Conservation (phyloP, 192 early-diverging fungal species). For the Backusella westeae region DNA sequence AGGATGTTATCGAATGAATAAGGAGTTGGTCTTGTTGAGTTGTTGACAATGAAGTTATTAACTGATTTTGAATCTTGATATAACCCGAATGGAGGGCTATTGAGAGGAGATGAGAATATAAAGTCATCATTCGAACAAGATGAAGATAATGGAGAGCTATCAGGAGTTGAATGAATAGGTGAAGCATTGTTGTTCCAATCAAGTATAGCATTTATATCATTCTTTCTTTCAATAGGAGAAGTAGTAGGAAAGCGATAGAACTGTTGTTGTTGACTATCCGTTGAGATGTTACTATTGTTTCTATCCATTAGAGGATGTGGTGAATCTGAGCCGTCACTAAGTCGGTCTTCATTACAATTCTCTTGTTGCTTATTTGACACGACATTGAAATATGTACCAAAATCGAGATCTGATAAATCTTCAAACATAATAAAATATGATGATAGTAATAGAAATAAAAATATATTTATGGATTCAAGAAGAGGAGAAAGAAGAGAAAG, state of each 20-base stretch:
- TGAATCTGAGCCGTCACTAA: not conserved
- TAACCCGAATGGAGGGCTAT: not conserved
- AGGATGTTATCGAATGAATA: not conserved
- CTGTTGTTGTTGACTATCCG: not conserved
- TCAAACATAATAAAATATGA: not conserved
- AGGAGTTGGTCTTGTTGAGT: not conserved
- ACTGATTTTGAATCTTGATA: not conserved
- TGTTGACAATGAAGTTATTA: not conserved
- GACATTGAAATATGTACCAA: slow-evolving; percentile 17
- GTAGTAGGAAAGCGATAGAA: not conserved
- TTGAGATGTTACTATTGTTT: not conserved
- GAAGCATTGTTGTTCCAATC: slow-evolving; percentile 3
- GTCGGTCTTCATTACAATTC: slow-evolving; percentile 1
- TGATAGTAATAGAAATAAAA: not conserved
- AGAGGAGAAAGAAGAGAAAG: not conserved
- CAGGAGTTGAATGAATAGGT: slow-evolving; percentile 7
- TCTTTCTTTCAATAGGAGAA: not conserved
- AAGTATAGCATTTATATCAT: not conserved
- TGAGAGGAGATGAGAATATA: not conserved
- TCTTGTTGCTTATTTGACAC: slow-evolving; percentile 4
- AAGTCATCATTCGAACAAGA: not conserved
- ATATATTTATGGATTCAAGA: not conserved
- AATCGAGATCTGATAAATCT: slow-evolving; percentile 16
- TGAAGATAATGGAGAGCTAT: slow-evolving; percentile 3
- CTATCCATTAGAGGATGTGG: not conserved